Evolutionary conservation across 305 asterid species (phyloP), one percentile per base, ranked within the genome.

Genomic region (Coffea humblotiana): DNA sequence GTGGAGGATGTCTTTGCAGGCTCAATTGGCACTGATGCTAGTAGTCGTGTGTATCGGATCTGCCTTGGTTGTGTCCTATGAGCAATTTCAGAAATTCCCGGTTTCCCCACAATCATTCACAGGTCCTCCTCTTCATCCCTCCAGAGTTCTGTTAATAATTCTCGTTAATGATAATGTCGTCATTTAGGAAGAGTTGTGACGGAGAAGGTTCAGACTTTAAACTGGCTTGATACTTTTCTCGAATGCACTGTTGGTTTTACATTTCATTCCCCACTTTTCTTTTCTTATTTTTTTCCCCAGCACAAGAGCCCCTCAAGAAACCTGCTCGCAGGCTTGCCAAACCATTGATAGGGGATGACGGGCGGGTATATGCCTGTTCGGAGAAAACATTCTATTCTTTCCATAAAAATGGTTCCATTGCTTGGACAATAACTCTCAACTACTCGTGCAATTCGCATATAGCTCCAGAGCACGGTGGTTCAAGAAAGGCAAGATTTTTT

Each of bases 261-360:
- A 4, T 49, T 49, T 48, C 11, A 18, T 49, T 35, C 19, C 35
- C 35, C 21, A 21, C 5, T 14, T 43, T 15, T 40, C 43, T 37
- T 68, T 78, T 77, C 32, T 16, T 23, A 43, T 25, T 37, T 68
- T 78, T 75, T 66, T 49, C 80, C 83, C 71, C 90, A 91, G 93
- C 78, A 27, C 78, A 86, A 75, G 89, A 84, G 74, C 85, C 86
- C 66, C 82, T 75, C 51, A 81, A 79, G 85, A 81, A 80, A 76
- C 54, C 79, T 29, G 76, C 82, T 29, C 54, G 72, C 29, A 85
- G 83, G 83, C 90, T 94, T 78, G 80, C 77, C 78, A 90, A 88
- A 83, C 94, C 88, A 71, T 83, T 94, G 76, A 81, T 96, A 27
- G 97, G 97, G 77, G 98, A 94, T 71, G 93, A 94, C 14, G 92